phyloP scores from a whole-genome alignment of 2,329 filamentous ascomycete genomes.

The Fusarium xylarioides region DNA sequence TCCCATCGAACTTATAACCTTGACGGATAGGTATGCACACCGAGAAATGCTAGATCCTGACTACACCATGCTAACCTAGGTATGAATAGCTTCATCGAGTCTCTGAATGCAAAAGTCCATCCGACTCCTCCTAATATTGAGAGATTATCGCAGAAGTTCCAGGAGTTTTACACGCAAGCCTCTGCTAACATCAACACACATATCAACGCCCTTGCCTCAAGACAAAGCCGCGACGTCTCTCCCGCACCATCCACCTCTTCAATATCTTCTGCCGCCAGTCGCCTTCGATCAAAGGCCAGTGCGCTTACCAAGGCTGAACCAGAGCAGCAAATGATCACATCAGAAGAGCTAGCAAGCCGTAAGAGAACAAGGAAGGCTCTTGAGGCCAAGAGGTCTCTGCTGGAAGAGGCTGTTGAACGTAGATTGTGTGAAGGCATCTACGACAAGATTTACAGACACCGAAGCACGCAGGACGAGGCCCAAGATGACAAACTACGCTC shows the following conservation, averaged over 20 bases:
- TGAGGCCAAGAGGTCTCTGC: slow-evolving; percentile 76
- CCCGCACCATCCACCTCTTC: slow-evolving; percentile 64
- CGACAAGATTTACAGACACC: slow-evolving; percentile 87
- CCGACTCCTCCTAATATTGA: slow-evolving; percentile 85
- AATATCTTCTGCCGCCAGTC: slow-evolving; percentile 63
- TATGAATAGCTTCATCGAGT: slow-evolving; percentile 81
- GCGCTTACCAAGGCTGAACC: slow-evolving; percentile 60
- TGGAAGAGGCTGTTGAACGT: slow-evolving; percentile 93
- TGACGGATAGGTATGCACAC: slow-evolving; percentile 80
- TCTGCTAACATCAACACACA: slow-evolving; percentile 87
- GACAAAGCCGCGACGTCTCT: slow-evolving; percentile 74
- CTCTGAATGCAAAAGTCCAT: slow-evolving; percentile 86
- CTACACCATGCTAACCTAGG: slow-evolving; percentile 21
- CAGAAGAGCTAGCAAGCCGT: slow-evolving; percentile 81
- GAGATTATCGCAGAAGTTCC: slow-evolving; percentile 84
- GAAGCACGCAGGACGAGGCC: slow-evolving; percentile 91
- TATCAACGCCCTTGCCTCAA: slow-evolving; percentile 79
- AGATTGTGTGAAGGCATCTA: slow-evolving; percentile 88
- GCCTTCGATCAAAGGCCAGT: slow-evolving; percentile 64
- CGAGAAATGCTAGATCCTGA: background rate
- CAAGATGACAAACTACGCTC: slow-evolving; percentile 94
- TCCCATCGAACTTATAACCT: slow-evolving; percentile 89
- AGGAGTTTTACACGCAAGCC: slow-evolving; percentile 89
- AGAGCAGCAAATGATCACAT: slow-evolving; percentile 88
- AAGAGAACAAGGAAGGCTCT: slow-evolving; percentile 81